phyloP scores from a whole-genome alignment of 495 filamentous ascomycete species.

The Parathielavia appendiculata region DNA sequence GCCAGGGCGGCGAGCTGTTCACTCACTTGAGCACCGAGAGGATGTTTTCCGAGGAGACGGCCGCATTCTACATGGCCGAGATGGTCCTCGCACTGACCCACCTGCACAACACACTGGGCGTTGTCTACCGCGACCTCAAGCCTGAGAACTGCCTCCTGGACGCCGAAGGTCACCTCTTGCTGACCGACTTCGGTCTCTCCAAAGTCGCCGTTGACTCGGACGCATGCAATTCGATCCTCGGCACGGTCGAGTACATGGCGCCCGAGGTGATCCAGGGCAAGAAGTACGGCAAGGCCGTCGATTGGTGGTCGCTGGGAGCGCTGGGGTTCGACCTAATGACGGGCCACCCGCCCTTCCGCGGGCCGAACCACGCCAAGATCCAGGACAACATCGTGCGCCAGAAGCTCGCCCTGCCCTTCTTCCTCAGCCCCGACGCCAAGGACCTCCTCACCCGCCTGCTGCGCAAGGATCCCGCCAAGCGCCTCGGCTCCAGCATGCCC shows the following conservation, averaged over 20 bases:
- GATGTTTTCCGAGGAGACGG: constrained; percentile 83
- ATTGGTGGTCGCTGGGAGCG: constrained; percentile 98
- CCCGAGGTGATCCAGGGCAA: constrained; percentile 84
- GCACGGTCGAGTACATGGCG: constrained; percentile 98
- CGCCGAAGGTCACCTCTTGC: constrained; percentile 79
- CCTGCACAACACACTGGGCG: constrained; percentile 83
- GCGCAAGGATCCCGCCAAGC: constrained; percentile 84
- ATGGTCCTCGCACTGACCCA: constrained; percentile 92
- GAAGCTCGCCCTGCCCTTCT: constrained; percentile 83
- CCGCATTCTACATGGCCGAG: constrained; percentile 97
- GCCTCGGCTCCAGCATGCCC: constrained; percentile 80
- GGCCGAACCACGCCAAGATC: constrained; percentile 84
- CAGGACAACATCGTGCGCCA: constrained; percentile 89
- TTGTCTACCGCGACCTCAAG: constrained; percentile 95
- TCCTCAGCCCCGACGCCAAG: constrained; percentile 81
- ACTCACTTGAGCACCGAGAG: constrained; percentile 80
- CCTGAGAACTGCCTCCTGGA: constrained; percentile 97
- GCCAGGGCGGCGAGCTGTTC: constrained; percentile 95
- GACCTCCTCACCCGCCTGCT: constrained; percentile 84
- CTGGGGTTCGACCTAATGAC: constrained; percentile 89
- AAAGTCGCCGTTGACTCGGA: constrained; percentile 86
- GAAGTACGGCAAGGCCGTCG: constrained; percentile 85
- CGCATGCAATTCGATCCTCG: constrained; percentile 79
- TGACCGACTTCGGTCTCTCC: constrained; percentile 94
- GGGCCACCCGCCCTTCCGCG: constrained; percentile 82